A percentile compares a stretch with the other conserved stretches of the same genome.
phyloP scores from a whole-genome alignment of 768 basidiomycete genomes.

The Pisolithus albus region DNA sequence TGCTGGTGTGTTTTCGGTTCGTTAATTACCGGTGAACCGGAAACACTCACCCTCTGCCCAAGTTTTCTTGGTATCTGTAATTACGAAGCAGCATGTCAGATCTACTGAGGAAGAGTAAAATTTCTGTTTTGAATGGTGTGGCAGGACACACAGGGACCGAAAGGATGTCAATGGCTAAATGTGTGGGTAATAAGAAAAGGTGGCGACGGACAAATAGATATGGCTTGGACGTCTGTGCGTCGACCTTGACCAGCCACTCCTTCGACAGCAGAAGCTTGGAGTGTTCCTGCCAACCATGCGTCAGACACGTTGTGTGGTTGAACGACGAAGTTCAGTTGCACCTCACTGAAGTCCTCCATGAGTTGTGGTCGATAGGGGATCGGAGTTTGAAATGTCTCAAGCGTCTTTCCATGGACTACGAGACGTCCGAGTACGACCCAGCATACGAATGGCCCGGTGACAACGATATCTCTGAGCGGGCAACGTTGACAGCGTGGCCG shows the following conservation, averaged over 20 bases:
- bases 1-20: conserved; percentile 12
- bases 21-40: conserved; percentile 16
- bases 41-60: conserved; percentile 62
- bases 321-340: conserved; percentile 1
- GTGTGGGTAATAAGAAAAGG: neutral
- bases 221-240: conserved; percentile 51
- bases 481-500: conserved; percentile 6
- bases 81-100: conserved; percentile 49
- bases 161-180: conserved; percentile 1
- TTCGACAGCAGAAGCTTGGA: conserved; percentile 50
- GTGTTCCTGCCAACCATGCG: conserved; percentile 46
- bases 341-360: conserved; percentile 50
- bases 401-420: neutral
- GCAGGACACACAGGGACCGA: conserved; percentile 1
- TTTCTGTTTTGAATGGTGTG: conserved; percentile 41
- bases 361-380: conserved; percentile 2
- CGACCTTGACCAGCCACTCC: conserved; percentile 70
- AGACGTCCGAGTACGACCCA: conserved; percentile 37
- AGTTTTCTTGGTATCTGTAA: conserved; percentile 69
- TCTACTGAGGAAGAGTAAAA: conserved; percentile 51
- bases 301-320: neutral
- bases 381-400: conserved; percentile 10
- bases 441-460: conserved; percentile 57
- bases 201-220: conserved; percentile 63
- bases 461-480: neutral